Base-by-base conservation (phyloP, 2,329 filamentous ascomycete species). In the Fonsecaea pedrosoi region DNA sequence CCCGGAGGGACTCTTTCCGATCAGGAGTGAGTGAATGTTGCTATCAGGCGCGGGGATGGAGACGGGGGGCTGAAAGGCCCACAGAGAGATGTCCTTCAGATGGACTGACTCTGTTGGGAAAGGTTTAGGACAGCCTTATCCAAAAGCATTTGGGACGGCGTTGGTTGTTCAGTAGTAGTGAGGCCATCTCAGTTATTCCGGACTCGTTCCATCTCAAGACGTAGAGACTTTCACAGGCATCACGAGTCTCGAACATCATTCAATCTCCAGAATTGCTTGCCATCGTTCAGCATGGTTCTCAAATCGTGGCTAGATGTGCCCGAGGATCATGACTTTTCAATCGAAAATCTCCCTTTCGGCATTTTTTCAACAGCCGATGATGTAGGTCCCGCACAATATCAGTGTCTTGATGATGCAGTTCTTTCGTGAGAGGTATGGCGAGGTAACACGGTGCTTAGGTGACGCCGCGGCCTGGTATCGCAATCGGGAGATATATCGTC, bases 221-320 rank as follows among this genome's bases (percentile, higher is more conserved):
- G 40, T 15, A 45, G 40, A 45, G 40, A 45, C 40, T 45, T 18
- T 45, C 15, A 5, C 40, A 42, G 40, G 40, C 13, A 42, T 42
- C 40, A 45, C 6, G 40, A 18, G n/a, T 7, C n/a, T 6, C 0
- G 15, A 18, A 45, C 15, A 8, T 7, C 38, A 40, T 15, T 42
- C 15, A 45, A 18, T 7, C 40, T 21, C 15, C 2, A 8, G 15
- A n/a, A 45, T 45, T 45, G 40, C 15, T 18, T 18, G 13, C 18
- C 42, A 35, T 1, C 38, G 6, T 13, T 35, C 38, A 60, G 10
- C 21, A 62, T 42, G 60, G 38, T 62, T 34, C 50, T 62, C 48
- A 62, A 62, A 50, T 56, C 60, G 54, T 62, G 60, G 60, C 60
- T 62, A 21, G 60, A 62, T 48, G 60, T 55, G 12, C 60, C 60